Base-by-base conservation (phyloP, 441 rosid species). In the Viola pubescens region DNA sequence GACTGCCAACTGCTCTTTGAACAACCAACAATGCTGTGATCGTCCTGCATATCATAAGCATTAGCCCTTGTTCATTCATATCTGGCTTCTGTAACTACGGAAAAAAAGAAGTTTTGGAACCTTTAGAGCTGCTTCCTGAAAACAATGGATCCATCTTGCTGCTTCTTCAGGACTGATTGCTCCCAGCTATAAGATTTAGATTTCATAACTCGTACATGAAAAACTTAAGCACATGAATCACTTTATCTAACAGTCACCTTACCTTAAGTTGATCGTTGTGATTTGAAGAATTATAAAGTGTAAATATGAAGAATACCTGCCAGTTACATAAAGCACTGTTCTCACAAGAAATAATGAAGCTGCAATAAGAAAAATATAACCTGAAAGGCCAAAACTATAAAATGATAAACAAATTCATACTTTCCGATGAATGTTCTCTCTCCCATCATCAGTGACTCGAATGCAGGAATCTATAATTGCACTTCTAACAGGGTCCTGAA, bases 111-210 rank as follows among this genome's bases (percentile, higher is more conserved):
- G 19, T 16, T 67, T 56, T 50, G 13, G 19, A 48, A 92, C 96
- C 97, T 92, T 82, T 70, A 87, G 71, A 64, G 96, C 91, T 53
- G 84, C 79, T 67, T 89, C 88, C 71, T 87, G 85, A 46, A 92
- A 78, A 26, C 81, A 79, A 73, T 78, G 94, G 69, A 92, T 92
- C 98, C 98, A 92, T 73, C 80, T 83, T 51, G 95, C 98, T 65
- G 97, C 98, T 78, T 89, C 98, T 65, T 92, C 96, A 47, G 98
- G 90, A 69, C 98, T 83, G 72, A 87, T 81, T 68, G 98, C 97
- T 82, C 98, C 98, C 73, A 92, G 70, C 98, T 92, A 76, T 56
- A 67, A 69, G 51, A 69, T 70, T 64, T 57, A 68, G 63, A 75
- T 67, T 66, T 57, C 64, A 54, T 52, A 65, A 62, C 68, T 75